Evolutionary conservation across 441 rosid species (phyloP), one percentile per base, ranked within the genome.

Genomic region (Eruca vesicaria): DNA sequence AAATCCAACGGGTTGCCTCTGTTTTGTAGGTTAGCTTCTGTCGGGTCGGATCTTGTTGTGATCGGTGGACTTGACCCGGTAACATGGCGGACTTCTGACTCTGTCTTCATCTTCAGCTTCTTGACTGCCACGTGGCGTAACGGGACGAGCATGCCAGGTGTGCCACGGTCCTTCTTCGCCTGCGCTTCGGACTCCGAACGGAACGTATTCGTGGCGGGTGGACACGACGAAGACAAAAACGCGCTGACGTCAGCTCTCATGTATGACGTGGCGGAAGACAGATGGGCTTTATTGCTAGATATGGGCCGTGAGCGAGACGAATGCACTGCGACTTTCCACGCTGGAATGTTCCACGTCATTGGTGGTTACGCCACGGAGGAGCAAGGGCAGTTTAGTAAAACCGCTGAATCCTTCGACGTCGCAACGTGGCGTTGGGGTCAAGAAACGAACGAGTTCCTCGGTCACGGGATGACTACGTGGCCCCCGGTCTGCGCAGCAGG

Each of bases 181-280:
- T 86, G 91, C 19, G 83, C 86, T 1, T 93, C 96, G 3, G 96
- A 90, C 69, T 67, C 41, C 10, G 68, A 79, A 52, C 82, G 86
- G 80, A 78, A 3, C 81, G 90, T 93, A 55, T 79, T 78, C 23
- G 89, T 93, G 9, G 92, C 88, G 5, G 98, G 98, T 0, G 96
- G 98, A 4, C 91, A 90, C 16, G 96, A 89, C 10, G 75, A 23
- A 2, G 91, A 86, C 28, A 89, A 88, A 69, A 84, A 87, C 48
- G 96, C 96, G 0, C 64, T 86, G 78, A 85, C 53, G 69, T 82
- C 98, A 11, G 86, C 86, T 0, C 6, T 85, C 36, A 72, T 75
- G 2, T 90, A 93, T 78, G 89, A 85, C 72, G 88, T 84, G 84
- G 81, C 67, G 0, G 78, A 45, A 7, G 73, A 93, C 18, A 71